Evolutionary conservation across 768 basidiomycete genomes (phyloP).

Genomic region (Russula abietina): DNA sequence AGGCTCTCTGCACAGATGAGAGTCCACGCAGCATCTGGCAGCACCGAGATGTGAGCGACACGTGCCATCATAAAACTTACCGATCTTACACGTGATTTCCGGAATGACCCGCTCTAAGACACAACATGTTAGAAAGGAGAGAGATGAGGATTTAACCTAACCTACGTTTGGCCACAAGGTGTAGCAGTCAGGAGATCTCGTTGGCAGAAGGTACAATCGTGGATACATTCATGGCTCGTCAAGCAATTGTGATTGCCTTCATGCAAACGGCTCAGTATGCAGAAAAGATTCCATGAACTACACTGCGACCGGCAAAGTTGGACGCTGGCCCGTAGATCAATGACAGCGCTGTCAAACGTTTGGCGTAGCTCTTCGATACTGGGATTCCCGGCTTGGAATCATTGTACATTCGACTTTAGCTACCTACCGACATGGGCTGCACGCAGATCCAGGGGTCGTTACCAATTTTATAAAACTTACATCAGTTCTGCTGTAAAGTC

Average conservation of each 20-base stretch:
- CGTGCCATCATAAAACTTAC: background rate
- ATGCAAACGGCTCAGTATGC: slow-evolving; percentile 44
- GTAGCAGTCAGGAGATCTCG: slow-evolving; percentile 25
- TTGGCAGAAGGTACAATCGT: slow-evolving; percentile 41
- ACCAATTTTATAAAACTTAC: no score
- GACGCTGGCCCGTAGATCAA: slow-evolving; percentile 43
- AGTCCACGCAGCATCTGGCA: slow-evolving; percentile 42
- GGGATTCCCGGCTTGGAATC: slow-evolving; percentile 43
- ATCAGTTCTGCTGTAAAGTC: no score
- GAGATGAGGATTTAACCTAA: slow-evolving; percentile 6
- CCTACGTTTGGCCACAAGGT: slow-evolving; percentile 46
- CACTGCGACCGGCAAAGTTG: slow-evolving; percentile 50
- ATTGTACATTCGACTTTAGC: slow-evolving; percentile 43
- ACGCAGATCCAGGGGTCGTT: no score
- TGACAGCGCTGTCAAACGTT: slow-evolving; percentile 37
- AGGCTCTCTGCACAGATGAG: slow-evolving; percentile 48
- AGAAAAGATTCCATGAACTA: slow-evolving; percentile 42
- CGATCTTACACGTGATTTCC: slow-evolving; percentile 45
- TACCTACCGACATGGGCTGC: slow-evolving; percentile 45
- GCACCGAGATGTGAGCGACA: slow-evolving; percentile 29
- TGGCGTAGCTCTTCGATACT: slow-evolving; percentile 43
- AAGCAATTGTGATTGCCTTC: slow-evolving; percentile 44
- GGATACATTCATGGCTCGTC: slow-evolving; percentile 44
- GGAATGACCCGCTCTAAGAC: slow-evolving; percentile 47
- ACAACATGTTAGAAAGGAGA: background rate